Evolutionary conservation across 2,329 filamentous ascomycete species (phyloP).

Genomic region (Hypoxylon sp.): DNA sequence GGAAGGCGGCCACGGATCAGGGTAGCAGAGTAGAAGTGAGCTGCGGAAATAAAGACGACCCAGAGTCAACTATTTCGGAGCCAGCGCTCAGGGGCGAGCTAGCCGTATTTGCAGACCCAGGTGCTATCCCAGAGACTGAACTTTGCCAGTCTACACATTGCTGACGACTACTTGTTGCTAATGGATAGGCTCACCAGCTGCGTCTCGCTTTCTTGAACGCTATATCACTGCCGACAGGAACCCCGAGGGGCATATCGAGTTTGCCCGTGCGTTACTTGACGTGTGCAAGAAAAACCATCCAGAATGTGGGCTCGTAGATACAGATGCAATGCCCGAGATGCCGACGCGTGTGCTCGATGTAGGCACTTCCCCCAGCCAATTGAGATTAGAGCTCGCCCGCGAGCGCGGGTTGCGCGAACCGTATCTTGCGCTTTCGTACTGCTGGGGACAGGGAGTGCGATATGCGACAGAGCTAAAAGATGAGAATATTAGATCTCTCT

Average conservation of each 20-base stretch:
- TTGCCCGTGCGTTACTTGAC: conserved; percentile 23
- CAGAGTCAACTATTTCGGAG: conserved; percentile 16
- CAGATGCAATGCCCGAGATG: conserved; percentile 18
- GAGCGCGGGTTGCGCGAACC: conserved; percentile 23
- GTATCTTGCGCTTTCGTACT: conserved; percentile 48
- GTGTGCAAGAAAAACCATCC: conserved; percentile 26
- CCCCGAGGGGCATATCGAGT: conserved; percentile 24
- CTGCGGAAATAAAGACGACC: conserved; percentile 22
- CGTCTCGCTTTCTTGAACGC: conserved; percentile 26
- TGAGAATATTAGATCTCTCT: conserved; percentile 31
- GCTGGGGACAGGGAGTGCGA: conserved; percentile 39
- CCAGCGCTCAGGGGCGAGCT: conserved; percentile 6
- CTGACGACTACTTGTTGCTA: conserved; percentile 3
- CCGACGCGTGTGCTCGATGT: conserved; percentile 41
- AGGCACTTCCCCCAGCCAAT: conserved; percentile 11
- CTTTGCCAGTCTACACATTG: background rate
- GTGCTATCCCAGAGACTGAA: conserved; percentile 14
- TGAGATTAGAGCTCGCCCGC: conserved; percentile 30
- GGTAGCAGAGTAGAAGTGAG: conserved; percentile 25
- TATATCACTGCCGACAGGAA: conserved; percentile 24
- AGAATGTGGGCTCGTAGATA: conserved; percentile 25
- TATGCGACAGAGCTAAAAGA: conserved; percentile 24
- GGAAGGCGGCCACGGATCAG: background rate
- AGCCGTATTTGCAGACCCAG: conserved; percentile 36
- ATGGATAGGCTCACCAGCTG: conserved; percentile 35